Evolutionary conservation across 257 asterid species (phyloP), one percentile per base, ranked within the genome.

Genomic region (Eustoma russellianum): DNA sequence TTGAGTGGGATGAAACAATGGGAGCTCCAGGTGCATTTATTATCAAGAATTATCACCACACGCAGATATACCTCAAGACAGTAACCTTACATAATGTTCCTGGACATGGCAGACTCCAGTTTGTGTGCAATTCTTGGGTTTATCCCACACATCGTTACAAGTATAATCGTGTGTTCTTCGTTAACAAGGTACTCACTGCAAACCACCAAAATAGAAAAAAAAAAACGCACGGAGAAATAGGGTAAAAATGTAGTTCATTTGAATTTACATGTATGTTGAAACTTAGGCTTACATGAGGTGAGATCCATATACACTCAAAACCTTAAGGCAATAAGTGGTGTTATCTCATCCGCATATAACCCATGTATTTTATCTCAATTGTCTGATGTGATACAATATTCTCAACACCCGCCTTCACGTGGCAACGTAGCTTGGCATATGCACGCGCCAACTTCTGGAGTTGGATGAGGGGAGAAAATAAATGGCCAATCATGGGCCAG

Each of bases 81-180:
- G 66, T 90, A 55, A 68, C 81, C 57, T 69, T 90, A 50, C 70
- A 76, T 7, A 73, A 75, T 38, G 91, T 90, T 63, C 91, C 86
- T 0, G 85, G 81, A 3, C 85, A 79, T 0, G 91, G 83, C 13
- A 66, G 46, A 10, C 57, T 86, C 65, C 83, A 77, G 52, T 90
- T 86, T 34, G 70, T 69, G 57, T 90, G 98, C 73, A 77, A 86
- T 55, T 90, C 96, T 2, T 90, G 96, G 98, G 84, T 90, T 44
- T 90, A 83, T 69, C 96, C 98, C 3, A 54, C 62, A 0, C 77
- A 65, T n/a, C 86, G 82, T 5, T 90, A 81, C 68, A 69, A 71
- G 24, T 63, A 76, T 8, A 75, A 79, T 24, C 94, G 98, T 7
- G 65, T 90, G 16, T 86, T 90, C 77, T 90, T 90, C 57, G 34